Percentiles rank a stretch among this genome's conserved stretches.
phyloP scores from a whole-genome alignment of 108 stramenopile genomes.

The Discostella pseudostelligera region DNA sequence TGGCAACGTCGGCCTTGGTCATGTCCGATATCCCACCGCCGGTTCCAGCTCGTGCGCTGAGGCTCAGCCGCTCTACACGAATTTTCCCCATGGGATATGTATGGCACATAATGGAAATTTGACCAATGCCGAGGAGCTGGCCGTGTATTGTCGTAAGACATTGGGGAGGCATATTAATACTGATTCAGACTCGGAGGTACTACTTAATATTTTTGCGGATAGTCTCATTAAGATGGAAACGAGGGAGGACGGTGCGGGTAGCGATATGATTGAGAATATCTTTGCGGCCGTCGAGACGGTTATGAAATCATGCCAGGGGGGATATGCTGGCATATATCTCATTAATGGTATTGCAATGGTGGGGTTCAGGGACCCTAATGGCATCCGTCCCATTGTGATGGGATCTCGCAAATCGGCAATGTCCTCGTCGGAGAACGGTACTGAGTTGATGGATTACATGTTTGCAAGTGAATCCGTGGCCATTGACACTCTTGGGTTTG shows the following conservation, averaged over 20 bases:
- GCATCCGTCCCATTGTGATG: conserved; percentile 96
- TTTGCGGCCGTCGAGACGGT: conserved; percentile 76
- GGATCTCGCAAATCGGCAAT: conserved; percentile 65
- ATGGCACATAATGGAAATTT: conserved; percentile 99
- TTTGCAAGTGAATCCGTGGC: conserved; percentile 97
- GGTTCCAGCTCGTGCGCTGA: conserved; percentile 87
- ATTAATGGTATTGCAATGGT: conserved; percentile 95
- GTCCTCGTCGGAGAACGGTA: conserved; percentile 37
- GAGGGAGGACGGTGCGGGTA: conserved; percentile 17
- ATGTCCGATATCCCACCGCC: conserved; percentile 97
- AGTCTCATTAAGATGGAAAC: conserved; percentile 61
- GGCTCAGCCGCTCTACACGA: conserved; percentile 97
- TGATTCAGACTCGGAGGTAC: conserved; percentile 94
- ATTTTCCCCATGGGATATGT: conserved; percentile 96
- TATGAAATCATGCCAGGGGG: conserved; percentile 89
- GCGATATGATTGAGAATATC: conserved; percentile 60
- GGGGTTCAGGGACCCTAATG: conserved; percentile 95
- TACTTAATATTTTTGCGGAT: conserved; percentile 96
- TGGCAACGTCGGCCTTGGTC: conserved; percentile 94
- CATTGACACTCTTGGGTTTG: conserved; percentile 95
- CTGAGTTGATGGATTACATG: conserved; percentile 67
- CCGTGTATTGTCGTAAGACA: conserved; percentile 47
- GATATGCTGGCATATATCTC: conserved; percentile 92
- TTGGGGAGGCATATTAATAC: conserved; percentile 93
- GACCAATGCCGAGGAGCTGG: conserved; percentile 85